Evolutionary conservation across 2,329 filamentous ascomycete genomes (phyloP), one percentile per base, ranked within the genome.

Genomic region (Xylaria sp.): DNA sequence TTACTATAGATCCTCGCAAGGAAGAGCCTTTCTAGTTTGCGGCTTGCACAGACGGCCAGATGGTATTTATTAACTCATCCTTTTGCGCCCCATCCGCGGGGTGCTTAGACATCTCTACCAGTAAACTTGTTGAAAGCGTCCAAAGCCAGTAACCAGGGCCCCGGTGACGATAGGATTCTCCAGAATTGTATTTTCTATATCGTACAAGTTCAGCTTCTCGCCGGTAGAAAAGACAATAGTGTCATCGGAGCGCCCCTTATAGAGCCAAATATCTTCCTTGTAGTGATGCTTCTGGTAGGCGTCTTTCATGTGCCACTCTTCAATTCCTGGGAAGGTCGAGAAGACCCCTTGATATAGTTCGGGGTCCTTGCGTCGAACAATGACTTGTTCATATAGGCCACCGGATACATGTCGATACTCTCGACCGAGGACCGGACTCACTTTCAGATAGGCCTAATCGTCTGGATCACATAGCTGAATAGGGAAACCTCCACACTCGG

Each of bases 261-360:
- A 65, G 14, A 45, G 55, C 62, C 62, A 65, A 30, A 65, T 19
- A 24, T 54, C 58, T 36, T 34, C 55, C 7, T 65, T 65, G 2
- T 34, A 54, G 6, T 55, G 62, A 53, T 65, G 62, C 45, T 34
- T 59, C 62, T 21, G 42, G 34, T 59, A 65, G 24, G 60, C 17
- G 39, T 65, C 62, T 19, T 60, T 54, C 32, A 65, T 61, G 21
- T 61, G 48, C 48, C 56, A 50, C 4, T 58, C 55, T 48, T 66
- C 21, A 11, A 56, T 66, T 8, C 78, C 14, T 21, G 60, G 75
- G 54, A 79, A 79, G 0, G 78, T 80, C 17, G 79, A 75, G 19
- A 79, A 80, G n/a, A 51, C 17, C 4, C 42, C 42, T 47, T 47
- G 42, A 19, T 47, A 19, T 47, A 47, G 7, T 19, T 47, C 42